Conservation (phyloP, 306 rosid genomes). For the Luffa acutangula region DNA sequence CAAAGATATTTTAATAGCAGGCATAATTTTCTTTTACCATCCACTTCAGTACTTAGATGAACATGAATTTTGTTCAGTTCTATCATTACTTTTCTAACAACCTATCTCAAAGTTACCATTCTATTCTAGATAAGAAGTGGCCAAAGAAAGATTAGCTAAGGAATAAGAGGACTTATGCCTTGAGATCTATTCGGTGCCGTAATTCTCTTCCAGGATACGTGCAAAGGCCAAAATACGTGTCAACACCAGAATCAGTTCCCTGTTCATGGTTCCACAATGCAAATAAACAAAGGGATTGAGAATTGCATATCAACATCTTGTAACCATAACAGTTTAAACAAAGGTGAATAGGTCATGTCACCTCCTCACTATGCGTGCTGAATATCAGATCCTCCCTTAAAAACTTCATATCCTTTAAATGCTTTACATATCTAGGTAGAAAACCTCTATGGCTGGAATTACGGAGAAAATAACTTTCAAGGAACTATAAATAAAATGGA, state of each 20-base stretch:
- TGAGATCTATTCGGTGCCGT: conserved; percentile 80
- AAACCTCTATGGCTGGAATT: conserved; percentile 77
- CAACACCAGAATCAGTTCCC: conserved; percentile 84
- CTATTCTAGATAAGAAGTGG: not conserved
- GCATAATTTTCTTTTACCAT: not conserved
- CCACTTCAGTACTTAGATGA: not conserved
- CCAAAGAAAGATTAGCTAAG: not conserved
- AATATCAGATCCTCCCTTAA: conserved; percentile 80
- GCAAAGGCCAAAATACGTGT: conserved; percentile 88
- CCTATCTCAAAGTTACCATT: not conserved
- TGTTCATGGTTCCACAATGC: conserved; percentile 15
- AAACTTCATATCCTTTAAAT: conserved; percentile 71
- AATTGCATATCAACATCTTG: conserved; percentile 1
- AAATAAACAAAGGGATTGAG: not conserved
- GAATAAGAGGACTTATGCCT: conserved; percentile 32
- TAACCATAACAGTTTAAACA: not conserved
- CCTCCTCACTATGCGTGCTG: conserved; percentile 91
- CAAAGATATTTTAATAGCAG: not conserved
- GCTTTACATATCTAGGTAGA: conserved; percentile 52
- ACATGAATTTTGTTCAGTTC: not conserved
- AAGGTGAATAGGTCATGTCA: conserved; percentile 18
- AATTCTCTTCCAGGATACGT: conserved; percentile 80
- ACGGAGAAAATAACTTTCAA: conserved; percentile 16
- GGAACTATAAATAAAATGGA: not conserved
- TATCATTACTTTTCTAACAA: not conserved